Evolutionary conservation across 2,329 filamentous ascomycete genomes (phyloP).

Genomic region (Karstenula rhodostoma): DNA sequence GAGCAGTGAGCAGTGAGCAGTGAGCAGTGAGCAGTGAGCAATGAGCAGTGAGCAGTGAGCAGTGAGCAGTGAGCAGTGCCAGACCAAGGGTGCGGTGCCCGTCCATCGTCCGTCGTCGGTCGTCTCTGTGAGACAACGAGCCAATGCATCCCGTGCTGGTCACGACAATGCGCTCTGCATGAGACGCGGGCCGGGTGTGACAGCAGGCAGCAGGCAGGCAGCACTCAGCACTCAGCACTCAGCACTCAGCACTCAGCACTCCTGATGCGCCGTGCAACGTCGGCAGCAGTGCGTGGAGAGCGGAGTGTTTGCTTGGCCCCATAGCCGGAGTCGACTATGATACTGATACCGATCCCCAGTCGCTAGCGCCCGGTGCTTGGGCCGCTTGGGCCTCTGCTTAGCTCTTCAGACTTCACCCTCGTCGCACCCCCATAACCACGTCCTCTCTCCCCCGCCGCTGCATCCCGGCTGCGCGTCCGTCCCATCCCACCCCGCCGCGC

Average conservation of each 20-base stretch:
- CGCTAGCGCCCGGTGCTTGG: constrained; percentile 1
- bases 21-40: too few relatives aligned
- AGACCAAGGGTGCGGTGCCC: too few relatives aligned
- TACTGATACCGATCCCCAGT: neutral
- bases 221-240: neutral
- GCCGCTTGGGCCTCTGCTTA: neutral
- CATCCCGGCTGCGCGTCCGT: constrained; percentile 11
- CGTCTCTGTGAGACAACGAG: too few relatives aligned
- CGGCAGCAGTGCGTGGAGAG: neutral
- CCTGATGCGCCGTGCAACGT: neutral
- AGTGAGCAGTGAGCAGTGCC: too few relatives aligned
- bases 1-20: too few relatives aligned
- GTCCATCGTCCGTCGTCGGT: too few relatives aligned
- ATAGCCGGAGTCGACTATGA: neutral
- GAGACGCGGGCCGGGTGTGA: neutral
- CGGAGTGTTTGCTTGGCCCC: constrained; percentile 3
- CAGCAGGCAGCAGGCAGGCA: too few relatives aligned
- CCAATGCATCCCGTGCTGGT: too few relatives aligned
- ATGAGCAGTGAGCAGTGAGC: too few relatives aligned
- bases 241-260: constrained; percentile 3
- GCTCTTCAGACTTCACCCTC: constrained; percentile 6
- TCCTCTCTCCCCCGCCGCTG: neutral
- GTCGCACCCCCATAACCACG: constrained; percentile 1
- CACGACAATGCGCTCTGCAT: neutral
- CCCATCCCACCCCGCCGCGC: neutral